A percentile compares a stretch with the other conserved stretches of the same genome.
phyloP scores from a whole-genome alignment of 192 early-diverging fungal genomes.

The Bifiguratus adelaidae region DNA sequence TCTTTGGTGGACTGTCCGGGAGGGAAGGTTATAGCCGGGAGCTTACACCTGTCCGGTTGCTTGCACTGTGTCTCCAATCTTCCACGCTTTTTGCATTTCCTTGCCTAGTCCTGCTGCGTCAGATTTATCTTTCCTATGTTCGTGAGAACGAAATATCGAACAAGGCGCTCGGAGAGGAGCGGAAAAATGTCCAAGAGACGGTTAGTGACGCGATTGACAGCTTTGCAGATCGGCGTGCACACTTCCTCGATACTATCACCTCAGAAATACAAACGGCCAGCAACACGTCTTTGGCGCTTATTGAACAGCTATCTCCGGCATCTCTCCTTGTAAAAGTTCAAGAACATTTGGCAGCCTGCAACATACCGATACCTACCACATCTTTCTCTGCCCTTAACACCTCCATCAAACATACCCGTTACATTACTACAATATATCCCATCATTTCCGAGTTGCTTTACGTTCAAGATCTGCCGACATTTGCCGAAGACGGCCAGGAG shows the following conservation, averaged over 20 bases:
- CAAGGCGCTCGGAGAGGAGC: background rate
- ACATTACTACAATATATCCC: constrained; percentile 32
- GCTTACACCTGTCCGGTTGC: no score
- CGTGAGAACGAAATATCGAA: background rate
- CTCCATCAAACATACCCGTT: constrained; percentile 35
- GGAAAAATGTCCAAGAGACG: background rate
- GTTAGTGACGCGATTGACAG: background rate
- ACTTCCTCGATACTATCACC: constrained; percentile 22
- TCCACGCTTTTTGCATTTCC: background rate
- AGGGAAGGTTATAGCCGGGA: no score
- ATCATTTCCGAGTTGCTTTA: constrained; percentile 25
- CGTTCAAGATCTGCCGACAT: constrained; percentile 18
- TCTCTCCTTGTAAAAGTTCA: constrained; percentile 25
- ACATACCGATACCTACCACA: constrained; percentile 36
- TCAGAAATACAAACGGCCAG: constrained; percentile 36
- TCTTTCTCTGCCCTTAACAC: constrained; percentile 41
- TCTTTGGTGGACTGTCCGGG: no score
- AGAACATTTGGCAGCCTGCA: constrained; percentile 44
- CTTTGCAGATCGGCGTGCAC: constrained; percentile 7
- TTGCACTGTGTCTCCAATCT: background rate
- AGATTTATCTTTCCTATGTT: background rate
- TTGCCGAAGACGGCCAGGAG: constrained; percentile 9
- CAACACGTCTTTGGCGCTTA: constrained; percentile 26
- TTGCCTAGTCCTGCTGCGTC: background rate
- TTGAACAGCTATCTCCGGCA: constrained; percentile 38